Conservation (phyloP, 495 filamentous ascomycete species). For the Aspergillus nidulans region DNA sequence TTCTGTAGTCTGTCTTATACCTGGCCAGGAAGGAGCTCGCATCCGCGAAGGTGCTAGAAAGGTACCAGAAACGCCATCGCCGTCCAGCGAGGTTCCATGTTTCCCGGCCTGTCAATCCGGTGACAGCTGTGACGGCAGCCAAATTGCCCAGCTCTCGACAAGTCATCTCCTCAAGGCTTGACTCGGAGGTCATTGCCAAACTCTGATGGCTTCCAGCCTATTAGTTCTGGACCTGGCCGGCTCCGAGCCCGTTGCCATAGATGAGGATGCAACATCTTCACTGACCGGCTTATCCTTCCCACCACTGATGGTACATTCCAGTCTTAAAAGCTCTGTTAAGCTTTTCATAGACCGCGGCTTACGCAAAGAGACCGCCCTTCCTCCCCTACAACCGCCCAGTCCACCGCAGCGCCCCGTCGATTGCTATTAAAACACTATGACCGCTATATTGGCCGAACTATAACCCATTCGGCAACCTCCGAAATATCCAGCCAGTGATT, state of each 20-base stretch:
- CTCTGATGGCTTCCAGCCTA: background rate
- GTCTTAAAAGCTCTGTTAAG: background rate
- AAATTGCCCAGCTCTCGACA: background rate
- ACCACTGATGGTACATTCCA: background rate
- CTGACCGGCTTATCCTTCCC: background rate
- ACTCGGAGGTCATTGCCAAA: background rate
- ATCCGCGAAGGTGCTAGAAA: too few species aligned
- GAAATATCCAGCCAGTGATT: background rate
- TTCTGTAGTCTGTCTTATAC: too few species aligned
- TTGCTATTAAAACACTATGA: background rate
- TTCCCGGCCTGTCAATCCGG: background rate
- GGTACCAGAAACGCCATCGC: background rate
- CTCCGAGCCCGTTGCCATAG: background rate
- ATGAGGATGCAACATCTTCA: background rate
- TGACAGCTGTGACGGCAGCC: background rate
- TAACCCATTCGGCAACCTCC: background rate
- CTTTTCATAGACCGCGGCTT: background rate
- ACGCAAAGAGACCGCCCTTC: background rate
- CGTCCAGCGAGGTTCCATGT: background rate
- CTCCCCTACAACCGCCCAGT: too few species aligned
- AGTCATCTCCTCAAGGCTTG: background rate
- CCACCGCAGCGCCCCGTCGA: background rate
- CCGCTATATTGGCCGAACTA: background rate
- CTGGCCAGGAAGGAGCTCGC: background rate
- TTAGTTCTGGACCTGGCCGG: background rate